Evolutionary conservation across 192 early-diverging fungal genomes (phyloP), one percentile per base, ranked within the genome.

Genomic region (Haplosporangium gracile): DNA sequence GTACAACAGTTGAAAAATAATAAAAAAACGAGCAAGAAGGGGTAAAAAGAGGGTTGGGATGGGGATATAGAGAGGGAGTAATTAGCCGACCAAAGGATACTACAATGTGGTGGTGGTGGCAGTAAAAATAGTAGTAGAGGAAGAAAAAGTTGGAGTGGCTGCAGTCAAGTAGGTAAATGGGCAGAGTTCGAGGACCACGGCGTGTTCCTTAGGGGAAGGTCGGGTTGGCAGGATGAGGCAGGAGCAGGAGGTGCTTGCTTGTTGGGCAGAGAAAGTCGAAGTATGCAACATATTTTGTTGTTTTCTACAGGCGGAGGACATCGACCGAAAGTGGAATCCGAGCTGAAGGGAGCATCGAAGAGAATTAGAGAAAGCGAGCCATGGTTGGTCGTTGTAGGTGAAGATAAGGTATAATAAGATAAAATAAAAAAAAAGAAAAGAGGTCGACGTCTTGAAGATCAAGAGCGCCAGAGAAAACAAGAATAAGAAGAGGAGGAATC

Each of bases 231-330:
- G 74, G 68, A 40, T 74, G 80, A 39, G 80, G 74, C 80, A 76
- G 65, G 36, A 82, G 75, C 81, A 82, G 81, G 51, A 55, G 24
- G 57, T 69, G 71, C 74, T 82, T 82, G 81, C 81, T 77, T 70
- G 40, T 34, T 68, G 70, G 68, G 70, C 81, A 53, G 45, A 60
- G 57, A 57, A 47, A 7, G 43, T 68, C 20, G 55, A 26, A 47
- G 45, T 34, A 76, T 73, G 40, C 81, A 63, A 76, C 81, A 82
- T 82, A 82, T 76, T 74, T 82, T 82, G 74, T 70, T 34, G 20
- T 80, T 70, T 70, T 40, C 29, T 53, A 74, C 42, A 29, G 68
- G 57, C 70, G n/a, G 38, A 75, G 51, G 74, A 49, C 72, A 24
- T 83, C 76, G 76, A 76, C 45, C 53, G 70, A 65, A 55, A 18